A percentile compares a stretch with the other conserved stretches of the same genome.
Conservation (phyloP, 2,329 filamentous ascomycete species). For the Oidium heveae region DNA sequence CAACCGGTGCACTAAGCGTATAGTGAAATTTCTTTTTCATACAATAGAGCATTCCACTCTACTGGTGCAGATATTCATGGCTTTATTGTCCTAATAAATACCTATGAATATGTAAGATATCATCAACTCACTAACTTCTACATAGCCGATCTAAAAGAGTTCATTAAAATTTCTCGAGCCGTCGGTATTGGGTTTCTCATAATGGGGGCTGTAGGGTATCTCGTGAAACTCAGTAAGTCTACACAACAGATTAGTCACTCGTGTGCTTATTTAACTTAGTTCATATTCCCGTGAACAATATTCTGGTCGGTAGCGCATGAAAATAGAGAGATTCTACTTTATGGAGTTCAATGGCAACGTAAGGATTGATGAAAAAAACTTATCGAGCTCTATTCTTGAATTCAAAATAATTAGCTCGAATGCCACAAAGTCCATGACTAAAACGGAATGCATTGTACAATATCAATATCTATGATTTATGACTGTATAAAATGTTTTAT, state of each 20-base stretch:
- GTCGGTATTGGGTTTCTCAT: slow-evolving; percentile 26
- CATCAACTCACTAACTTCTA: slow-evolving; percentile 2
- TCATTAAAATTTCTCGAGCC: slow-evolving; percentile 23
- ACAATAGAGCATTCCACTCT: background rate
- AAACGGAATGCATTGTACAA: too few relatives aligned
- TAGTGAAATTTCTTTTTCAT: slow-evolving; percentile 2
- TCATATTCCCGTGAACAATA: slow-evolving; percentile 28
- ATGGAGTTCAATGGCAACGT: too few relatives aligned
- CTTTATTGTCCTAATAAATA: too few relatives aligned
- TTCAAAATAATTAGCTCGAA: too few relatives aligned
- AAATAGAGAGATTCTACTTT: too few relatives aligned
- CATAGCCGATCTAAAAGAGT: slow-evolving; percentile 17
- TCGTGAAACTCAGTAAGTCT: slow-evolving; percentile 22
- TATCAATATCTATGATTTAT: too few relatives aligned
- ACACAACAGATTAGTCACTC: background rate
- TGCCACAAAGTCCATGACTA: too few relatives aligned
- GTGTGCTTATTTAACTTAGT: slow-evolving; percentile 10
- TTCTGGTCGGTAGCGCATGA: slow-evolving; percentile 19
- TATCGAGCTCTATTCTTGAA: too few relatives aligned
- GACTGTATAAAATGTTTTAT: too few relatives aligned
- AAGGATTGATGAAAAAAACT: too few relatives aligned
- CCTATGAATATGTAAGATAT: too few relatives aligned
- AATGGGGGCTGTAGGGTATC: slow-evolving; percentile 26
- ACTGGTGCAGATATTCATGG: too few relatives aligned
- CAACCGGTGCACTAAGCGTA: slow-evolving; percentile 20